Conservation (phyloP, 169 alveolate species). For the Amoebophrya sp. region DNA sequence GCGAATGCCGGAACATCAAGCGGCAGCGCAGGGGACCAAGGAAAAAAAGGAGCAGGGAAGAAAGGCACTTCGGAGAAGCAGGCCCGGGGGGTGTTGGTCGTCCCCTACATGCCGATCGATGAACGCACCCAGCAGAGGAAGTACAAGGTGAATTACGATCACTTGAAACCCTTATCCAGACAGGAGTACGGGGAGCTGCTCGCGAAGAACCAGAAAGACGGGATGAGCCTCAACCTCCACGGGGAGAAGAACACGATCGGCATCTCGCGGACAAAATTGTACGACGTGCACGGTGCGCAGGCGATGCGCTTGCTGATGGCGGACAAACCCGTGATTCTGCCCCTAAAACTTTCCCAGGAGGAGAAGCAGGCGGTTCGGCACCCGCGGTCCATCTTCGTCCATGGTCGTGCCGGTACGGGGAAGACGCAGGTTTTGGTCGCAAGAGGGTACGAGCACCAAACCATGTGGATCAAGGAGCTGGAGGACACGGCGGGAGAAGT, state of each 20-base stretch:
- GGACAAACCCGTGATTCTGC: not conserved
- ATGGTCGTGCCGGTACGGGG: not conserved
- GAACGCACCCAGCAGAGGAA: too few relatives aligned
- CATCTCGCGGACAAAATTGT: slow-evolving; percentile 9
- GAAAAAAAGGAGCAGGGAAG: too few relatives aligned
- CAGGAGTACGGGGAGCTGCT: too few relatives aligned
- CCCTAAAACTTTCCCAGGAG: not conserved
- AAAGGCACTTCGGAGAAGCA: too few relatives aligned
- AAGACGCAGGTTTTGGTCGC: not conserved
- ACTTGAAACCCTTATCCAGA: too few relatives aligned
- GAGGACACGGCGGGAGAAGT: not conserved
- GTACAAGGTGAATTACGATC: too few relatives aligned
- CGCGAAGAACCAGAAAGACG: too few relatives aligned
- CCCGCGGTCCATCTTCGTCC: not conserved
- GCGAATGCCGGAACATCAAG: too few relatives aligned
- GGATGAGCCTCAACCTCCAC: too few relatives aligned
- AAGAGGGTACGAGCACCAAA: not conserved
- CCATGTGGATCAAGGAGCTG: not conserved
- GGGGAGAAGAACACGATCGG: not conserved
- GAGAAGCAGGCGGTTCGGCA: not conserved
- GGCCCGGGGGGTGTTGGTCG: too few relatives aligned
- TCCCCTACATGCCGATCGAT: too few relatives aligned
- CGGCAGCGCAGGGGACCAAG: too few relatives aligned
- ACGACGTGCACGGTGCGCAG: not conserved
- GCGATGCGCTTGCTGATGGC: not conserved